Base-by-base conservation (phyloP, 192 early-diverging fungal species). In the Phlyctochytrium planicorne region DNA sequence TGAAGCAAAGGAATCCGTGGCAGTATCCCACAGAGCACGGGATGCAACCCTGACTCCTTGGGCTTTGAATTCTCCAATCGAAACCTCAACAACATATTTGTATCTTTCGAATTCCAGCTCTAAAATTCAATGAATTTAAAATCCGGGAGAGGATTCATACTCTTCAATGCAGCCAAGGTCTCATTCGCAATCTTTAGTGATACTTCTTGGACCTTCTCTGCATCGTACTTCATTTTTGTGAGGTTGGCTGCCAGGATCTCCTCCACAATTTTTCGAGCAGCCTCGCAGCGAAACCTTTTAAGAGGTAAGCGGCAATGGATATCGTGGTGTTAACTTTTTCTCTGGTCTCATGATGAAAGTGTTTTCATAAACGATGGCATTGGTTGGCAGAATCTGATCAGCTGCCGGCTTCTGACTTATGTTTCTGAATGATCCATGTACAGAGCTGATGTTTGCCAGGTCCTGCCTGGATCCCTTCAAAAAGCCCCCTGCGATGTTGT, bases 21-120 rank as follows among this genome's bases (percentile, higher is more conserved):
- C 74, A 1, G 81, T 80, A 50, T 87, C 84, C 83, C 82, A 85
- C 3, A 87, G 63, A 20, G 71, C 69, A 6, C 85, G 50, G 6
- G 78, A 80, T 16, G 85, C 81, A 2, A 79, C 74, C 20, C 80
- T 72, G 47, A 87, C 80, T 27, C 85, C 84, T 56, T 87, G 85
- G 0, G 84, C 85, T 37, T 83, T 86, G 63, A 86, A 86, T 61
- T 86, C 85, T 23, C 83, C 81, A 29, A 86, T 78, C 2, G 73
- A 70, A 3, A 87, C 80, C 30, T 87, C 79, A 25, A 84, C 82
- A 4, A 87, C 78, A 53, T 79, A 67, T 64, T 86, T 86, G 82
- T 84, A 86, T 17, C 85, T 66, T 10, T 82, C 80, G 53, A 71
- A 82, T 1, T 80, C 78, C 3, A 87, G 74, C 66, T 84, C 85